A percentile compares a stretch with the other conserved stretches of the same genome.
These are phyloP conservation scores for Lactarius evosmus DNA, from an alignment of 768 basidiomycete genomes.

Conservation along the genomic window DNA sequence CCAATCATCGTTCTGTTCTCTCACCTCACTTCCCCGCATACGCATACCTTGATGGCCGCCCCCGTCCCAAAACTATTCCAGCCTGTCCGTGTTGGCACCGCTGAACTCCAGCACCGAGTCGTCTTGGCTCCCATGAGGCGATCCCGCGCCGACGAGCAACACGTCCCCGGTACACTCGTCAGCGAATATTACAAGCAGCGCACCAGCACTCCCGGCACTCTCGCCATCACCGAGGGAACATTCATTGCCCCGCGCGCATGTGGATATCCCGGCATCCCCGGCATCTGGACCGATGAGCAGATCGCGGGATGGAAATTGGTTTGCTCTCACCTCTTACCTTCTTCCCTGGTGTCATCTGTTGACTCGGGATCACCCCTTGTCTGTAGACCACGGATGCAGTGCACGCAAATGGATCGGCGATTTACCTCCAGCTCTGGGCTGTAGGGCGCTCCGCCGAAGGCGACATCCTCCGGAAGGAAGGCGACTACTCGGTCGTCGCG, in stretches of 20 bases:
- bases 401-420: slow-evolving; percentile 42
- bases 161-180: slow-evolving; percentile 39
- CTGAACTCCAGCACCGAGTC: slow-evolving; percentile 47
- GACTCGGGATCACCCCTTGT: neutral
- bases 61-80: slow-evolving; percentile 39
- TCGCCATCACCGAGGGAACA: slow-evolving; percentile 59
- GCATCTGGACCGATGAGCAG: slow-evolving; percentile 51
- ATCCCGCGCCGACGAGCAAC: slow-evolving; percentile 36
- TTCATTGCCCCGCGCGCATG: slow-evolving; percentile 50
- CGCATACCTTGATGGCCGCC: neutral
- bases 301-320: slow-evolving; percentile 54
- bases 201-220: slow-evolving; percentile 45
- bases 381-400: slow-evolving; percentile 36
- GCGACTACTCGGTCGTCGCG: neutral
- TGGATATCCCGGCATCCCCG: slow-evolving; percentile 45
- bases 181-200: slow-evolving; percentile 51
- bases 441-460: slow-evolving; percentile 39
- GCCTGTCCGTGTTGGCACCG: slow-evolving; percentile 44
- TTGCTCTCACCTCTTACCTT: slow-evolving; percentile 1
- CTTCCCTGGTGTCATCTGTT: neutral
- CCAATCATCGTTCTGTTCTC: neutral
- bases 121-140: slow-evolving; percentile 56
- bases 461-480: slow-evolving; percentile 1
- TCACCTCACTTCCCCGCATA: neutral
- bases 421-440: slow-evolving; percentile 50